These are phyloP conservation scores for Sporothrix schenckii DNA, from an alignment of 2,329 filamentous ascomycete species.

Conservation along the genomic window DNA sequence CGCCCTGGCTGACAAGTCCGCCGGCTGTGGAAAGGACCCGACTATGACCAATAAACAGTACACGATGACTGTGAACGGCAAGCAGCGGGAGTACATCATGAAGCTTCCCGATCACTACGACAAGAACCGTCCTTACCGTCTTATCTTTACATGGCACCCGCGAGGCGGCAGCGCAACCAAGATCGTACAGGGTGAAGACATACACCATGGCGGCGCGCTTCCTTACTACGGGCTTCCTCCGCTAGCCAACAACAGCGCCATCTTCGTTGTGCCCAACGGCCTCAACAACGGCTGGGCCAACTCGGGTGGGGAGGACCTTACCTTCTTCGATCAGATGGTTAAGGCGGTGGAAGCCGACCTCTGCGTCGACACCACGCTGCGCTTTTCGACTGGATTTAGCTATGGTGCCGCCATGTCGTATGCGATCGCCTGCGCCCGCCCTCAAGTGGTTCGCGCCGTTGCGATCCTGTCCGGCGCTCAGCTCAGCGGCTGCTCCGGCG, in stretches of 20 bases:
- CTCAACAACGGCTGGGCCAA: slow-evolving; percentile 6
- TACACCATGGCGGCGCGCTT: not conserved
- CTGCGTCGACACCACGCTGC: slow-evolving; percentile 3
- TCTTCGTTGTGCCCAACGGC: not conserved
- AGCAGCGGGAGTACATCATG: slow-evolving; percentile 3
- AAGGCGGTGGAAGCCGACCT: not conserved
- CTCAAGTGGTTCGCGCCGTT: not conserved
- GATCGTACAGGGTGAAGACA: slow-evolving; percentile 1
- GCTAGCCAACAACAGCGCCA: slow-evolving; percentile 5
- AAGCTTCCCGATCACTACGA: not conserved
- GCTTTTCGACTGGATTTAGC: not conserved
- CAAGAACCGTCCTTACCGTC: not conserved
- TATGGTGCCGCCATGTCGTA: not conserved
- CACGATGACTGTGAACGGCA: slow-evolving; percentile 2
- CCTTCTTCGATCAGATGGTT: slow-evolving; percentile 4
- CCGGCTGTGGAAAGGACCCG: not conserved
- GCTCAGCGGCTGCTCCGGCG: slow-evolving; percentile 1
- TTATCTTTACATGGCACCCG: not conserved
- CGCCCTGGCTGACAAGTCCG: not conserved
- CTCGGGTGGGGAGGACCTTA: not conserved
- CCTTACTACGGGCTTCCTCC: not conserved
- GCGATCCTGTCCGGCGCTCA: not conserved
- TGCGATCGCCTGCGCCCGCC: not conserved
- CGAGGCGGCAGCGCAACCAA: slow-evolving; percentile 1
- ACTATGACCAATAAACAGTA: not conserved